Conservation (phyloP, 176 grass and related monocot species). For the Oryza meridionalis region DNA sequence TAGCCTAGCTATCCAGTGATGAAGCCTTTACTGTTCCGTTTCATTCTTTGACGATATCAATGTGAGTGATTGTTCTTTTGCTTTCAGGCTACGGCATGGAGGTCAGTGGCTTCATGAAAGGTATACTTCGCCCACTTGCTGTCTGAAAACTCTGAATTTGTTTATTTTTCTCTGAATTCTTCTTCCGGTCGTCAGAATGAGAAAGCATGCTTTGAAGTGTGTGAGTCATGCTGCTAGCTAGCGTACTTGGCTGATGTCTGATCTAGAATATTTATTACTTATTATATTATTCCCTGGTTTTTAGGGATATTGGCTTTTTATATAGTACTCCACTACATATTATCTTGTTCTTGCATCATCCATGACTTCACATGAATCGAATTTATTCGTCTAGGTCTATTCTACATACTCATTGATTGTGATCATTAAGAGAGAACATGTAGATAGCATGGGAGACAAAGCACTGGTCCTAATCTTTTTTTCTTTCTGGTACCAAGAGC, state of each 20-base stretch:
- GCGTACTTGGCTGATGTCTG: not conserved
- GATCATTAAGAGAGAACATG: not conserved
- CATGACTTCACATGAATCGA: slow-evolving; percentile 25
- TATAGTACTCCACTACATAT: not conserved
- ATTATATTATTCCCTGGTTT: not conserved
- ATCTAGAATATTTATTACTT: not conserved
- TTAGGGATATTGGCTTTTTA: not conserved
- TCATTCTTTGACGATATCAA: too few species aligned
- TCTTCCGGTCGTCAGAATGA: not conserved
- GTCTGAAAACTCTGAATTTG: not conserved
- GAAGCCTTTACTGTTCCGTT: too few species aligned
- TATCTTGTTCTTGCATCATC: slow-evolving; percentile 11
- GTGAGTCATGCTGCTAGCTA: not conserved
- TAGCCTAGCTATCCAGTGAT: too few species aligned
- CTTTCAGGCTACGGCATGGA: slow-evolving; percentile 93
- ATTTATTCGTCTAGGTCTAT: not conserved
- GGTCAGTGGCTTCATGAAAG: slow-evolving; percentile 92
- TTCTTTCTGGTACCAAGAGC: not conserved
- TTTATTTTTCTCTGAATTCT: not conserved
- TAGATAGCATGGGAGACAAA: not conserved
- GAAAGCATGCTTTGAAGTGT: not conserved
- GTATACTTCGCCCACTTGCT: slow-evolving; percentile 31
- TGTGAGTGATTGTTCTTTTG: not conserved
- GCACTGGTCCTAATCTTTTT: not conserved
- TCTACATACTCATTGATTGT: not conserved